Percentiles rank a stretch among this genome's conserved stretches.
Evolutionary conservation across 345 rosid species (phyloP).

Genomic region (Combretum micranthum): DNA sequence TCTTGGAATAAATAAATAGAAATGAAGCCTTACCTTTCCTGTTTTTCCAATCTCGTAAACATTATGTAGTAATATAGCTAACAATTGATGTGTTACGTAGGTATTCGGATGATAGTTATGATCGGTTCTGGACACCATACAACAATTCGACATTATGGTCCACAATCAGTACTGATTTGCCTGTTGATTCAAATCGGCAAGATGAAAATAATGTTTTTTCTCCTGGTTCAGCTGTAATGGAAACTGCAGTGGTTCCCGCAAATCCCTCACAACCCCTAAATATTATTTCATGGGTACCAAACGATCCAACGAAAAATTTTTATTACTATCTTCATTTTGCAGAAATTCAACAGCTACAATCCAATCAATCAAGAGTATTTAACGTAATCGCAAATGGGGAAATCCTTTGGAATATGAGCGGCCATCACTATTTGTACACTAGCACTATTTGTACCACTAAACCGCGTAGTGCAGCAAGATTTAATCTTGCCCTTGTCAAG

Average conservation of each 20-base stretch:
- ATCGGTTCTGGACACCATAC: not conserved
- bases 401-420: constrained; percentile 1
- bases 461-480: constrained; percentile 17
- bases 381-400: constrained; percentile 16
- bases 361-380: constrained; percentile 14
- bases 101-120: not conserved
- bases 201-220: constrained; percentile 3
- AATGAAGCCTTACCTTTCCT: not conserved
- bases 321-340: constrained; percentile 28
- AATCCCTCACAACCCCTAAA: constrained; percentile 4
- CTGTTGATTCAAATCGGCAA: not conserved
- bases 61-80: constrained; percentile 11
- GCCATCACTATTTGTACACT: constrained; percentile 8
- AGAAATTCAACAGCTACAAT: constrained; percentile 13
- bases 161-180: not conserved
- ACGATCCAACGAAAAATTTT: constrained; percentile 11
- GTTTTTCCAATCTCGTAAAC: constrained; percentile 6
- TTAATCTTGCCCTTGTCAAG: constrained; percentile 8
- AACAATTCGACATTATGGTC: too few relatives aligned
- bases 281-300: constrained; percentile 8
- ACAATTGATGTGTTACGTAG: not conserved
- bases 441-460: constrained; percentile 6
- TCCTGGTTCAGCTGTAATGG: constrained; percentile 22
- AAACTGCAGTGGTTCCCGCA: constrained; percentile 17
- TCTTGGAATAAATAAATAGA: not conserved